Percentiles rank a stretch among this genome's conserved stretches.
These are phyloP conservation scores for Leccinum pellstonianum DNA, from an alignment of 768 basidiomycete species.

Conservation along the genomic window DNA sequence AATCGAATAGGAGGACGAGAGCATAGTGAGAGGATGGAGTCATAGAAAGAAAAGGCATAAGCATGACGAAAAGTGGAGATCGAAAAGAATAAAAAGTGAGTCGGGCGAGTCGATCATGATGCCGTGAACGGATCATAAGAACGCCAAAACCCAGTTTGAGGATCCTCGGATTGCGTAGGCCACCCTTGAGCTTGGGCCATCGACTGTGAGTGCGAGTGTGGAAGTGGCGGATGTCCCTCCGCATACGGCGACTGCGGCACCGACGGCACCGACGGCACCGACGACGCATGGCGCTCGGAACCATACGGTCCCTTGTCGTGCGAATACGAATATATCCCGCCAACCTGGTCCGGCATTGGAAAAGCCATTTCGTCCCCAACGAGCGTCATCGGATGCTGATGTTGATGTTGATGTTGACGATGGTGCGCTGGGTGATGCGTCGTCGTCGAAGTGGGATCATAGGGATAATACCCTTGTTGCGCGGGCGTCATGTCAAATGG, in stretches of 20 bases:
- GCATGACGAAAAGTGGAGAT: background rate
- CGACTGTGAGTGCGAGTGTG: background rate
- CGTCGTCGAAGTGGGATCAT: constrained; percentile 15
- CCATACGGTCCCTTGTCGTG: constrained; percentile 27
- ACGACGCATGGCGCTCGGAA: constrained; percentile 21
- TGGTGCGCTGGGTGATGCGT: background rate
- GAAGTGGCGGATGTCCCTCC: background rate
- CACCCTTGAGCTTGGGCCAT: background rate
- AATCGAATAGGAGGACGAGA: background rate
- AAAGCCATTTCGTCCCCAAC: constrained; percentile 20
- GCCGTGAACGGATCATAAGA: background rate
- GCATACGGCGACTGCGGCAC: constrained; percentile 22
- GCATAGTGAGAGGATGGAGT: background rate
- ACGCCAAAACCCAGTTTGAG: background rate
- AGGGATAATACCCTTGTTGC: constrained; percentile 23
- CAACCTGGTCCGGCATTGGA: constrained; percentile 17
- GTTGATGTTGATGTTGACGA: background rate
- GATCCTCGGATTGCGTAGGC: background rate
- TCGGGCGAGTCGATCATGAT: background rate
- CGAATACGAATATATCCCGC: constrained; percentile 18
- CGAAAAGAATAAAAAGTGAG: background rate
- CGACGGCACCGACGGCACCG: constrained; percentile 18
- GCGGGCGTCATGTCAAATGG: constrained; percentile 23
- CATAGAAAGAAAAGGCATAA: background rate
- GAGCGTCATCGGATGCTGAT: constrained; percentile 20